Evolutionary conservation across 2,329 filamentous ascomycete genomes (phyloP), one percentile per base, ranked within the genome.

Genomic region (Cordyceps fumosorosea): DNA sequence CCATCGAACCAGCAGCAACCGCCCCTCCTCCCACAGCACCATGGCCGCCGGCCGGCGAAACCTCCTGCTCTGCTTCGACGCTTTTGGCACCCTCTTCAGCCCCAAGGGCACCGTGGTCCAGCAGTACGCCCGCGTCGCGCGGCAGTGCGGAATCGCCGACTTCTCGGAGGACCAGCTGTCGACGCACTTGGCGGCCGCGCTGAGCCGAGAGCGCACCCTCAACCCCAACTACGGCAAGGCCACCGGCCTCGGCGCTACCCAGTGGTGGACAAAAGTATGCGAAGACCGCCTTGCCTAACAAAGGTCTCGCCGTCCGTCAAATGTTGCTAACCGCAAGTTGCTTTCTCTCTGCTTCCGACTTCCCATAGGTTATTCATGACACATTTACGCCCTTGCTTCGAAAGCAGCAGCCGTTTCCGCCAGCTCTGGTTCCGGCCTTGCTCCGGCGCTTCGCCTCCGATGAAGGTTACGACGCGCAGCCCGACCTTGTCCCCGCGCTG

Each of bases 71-170:
- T 84, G 83, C 64, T 83, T 88, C 59, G 85, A 89, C 69, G 85
- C 85, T 5, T 88, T 87, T 66, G 84, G 82, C n/a, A 89, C 85
- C 0, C 74, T 89, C 2, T 87, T 86, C 71, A 74, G 71, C 12
- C 84, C 84, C 0, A 79, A 74, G 55, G 67, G 68, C 11, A 73
- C 82, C 1, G 78, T 88, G 8, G 74, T 77, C 5, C 69, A 75
- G 58, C 82, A 86, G 66, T 89, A 89, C 69, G 77, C 73, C 44
- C 71, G 77, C 22, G 75, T 82, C 2, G 85, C 84, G 1, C 70
- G 76, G 20, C 71, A 76, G 58, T 76, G 81, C 68, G 84, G 84
- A 3, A 67, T 86, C 47, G 66, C 67, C 10, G 71, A 73, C 64
- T 75, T 81, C 60, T 72, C 66, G 2, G 74, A 79, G 29, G 71